A percentile compares a stretch with the other conserved stretches of the same genome.
These are phyloP conservation scores for Eucalyptus erythrocorys DNA, from an alignment of 345 rosid species.

Conservation along the genomic window DNA sequence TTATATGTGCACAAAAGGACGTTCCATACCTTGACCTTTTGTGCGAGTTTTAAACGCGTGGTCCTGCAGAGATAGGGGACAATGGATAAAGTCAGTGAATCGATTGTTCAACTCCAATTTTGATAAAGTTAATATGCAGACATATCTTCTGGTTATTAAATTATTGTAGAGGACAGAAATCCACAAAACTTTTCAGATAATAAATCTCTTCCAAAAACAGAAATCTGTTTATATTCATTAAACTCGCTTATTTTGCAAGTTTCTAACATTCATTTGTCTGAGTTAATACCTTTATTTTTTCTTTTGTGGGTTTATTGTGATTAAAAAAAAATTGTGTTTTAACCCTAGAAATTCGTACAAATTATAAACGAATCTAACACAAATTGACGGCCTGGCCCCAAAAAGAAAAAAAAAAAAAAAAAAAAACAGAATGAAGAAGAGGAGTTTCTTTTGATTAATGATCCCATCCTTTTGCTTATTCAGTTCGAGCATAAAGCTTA, in stretches of 20 bases:
- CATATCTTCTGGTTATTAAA: not conserved
- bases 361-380: not conserved
- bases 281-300: not conserved
- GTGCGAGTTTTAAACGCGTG: not conserved
- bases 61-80: not conserved
- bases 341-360: not conserved
- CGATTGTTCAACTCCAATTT: not conserved
- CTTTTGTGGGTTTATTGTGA: not conserved
- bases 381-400: not conserved
- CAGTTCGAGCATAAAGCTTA: not conserved
- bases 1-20: not conserved
- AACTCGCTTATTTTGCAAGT: not conserved
- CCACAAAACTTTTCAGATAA: not conserved
- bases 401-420: not conserved
- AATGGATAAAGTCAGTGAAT: not conserved
- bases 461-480: not conserved
- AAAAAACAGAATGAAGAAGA: too few relatives aligned
- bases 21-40: not conserved
- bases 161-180: not conserved
- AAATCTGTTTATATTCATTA: not conserved
- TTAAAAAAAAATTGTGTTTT: not conserved
- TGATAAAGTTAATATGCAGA: not conserved
- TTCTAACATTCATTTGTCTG: not conserved
- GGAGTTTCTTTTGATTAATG: too few relatives aligned
- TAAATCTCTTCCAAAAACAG: not conserved